phyloP scores from a whole-genome alignment of 1,284 basidiomycete genomes.

The Bondarzewia mesenterica region DNA sequence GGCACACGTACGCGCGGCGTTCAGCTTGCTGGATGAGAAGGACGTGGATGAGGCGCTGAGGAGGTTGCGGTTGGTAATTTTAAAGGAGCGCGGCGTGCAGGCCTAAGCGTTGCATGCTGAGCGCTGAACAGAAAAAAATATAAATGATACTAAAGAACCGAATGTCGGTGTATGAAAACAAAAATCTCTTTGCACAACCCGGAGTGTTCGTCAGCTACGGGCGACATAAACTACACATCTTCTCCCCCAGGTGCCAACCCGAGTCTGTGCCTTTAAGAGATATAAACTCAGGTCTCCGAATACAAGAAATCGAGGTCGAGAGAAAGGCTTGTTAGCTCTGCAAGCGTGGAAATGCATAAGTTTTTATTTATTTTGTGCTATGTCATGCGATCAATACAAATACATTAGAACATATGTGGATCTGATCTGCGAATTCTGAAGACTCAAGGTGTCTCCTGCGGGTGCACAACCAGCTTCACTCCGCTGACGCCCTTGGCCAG shows the following conservation, averaged over 20 bases:
- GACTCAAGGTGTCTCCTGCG: slow-evolving; percentile 30
- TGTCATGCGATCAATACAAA: neutral
- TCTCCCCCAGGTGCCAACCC: too few relatives aligned
- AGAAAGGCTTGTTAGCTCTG: too few relatives aligned
- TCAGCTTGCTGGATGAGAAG: slow-evolving; percentile 66
- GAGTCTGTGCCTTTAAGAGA: too few relatives aligned
- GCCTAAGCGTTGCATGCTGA: too few relatives aligned
- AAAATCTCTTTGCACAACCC: too few relatives aligned
- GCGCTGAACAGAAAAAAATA: neutral
- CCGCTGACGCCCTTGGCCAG: slow-evolving; percentile 37
- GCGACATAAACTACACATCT: too few relatives aligned
- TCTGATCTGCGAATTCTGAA: neutral
- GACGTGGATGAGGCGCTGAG: slow-evolving; percentile 56
- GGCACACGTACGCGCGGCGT: slow-evolving; percentile 73
- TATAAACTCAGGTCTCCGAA: too few relatives aligned
- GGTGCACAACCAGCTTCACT: slow-evolving; percentile 40
- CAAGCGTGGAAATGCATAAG: neutral
- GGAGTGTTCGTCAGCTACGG: too few relatives aligned
- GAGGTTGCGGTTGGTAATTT: neutral
- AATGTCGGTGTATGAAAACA: too few relatives aligned
- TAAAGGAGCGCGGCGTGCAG: neutral
- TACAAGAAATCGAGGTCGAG: too few relatives aligned
- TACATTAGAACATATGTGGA: neutral
- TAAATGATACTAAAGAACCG: too few relatives aligned
- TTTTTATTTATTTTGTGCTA: neutral